Conservation (phyloP, 768 basidiomycete genomes). For the Peribolospora kevripleyi region DNA sequence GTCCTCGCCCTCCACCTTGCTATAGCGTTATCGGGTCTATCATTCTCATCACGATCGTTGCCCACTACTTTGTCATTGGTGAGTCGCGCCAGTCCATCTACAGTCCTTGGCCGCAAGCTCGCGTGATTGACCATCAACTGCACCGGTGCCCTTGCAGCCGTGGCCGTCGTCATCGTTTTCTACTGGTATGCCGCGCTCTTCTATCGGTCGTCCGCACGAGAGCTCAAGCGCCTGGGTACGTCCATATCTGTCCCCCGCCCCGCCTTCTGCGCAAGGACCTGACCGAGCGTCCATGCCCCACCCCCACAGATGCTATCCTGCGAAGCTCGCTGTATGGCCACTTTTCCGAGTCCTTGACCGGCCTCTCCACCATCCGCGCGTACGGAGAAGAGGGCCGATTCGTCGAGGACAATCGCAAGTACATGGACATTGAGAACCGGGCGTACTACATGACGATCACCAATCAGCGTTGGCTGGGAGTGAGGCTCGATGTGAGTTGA, state of each 20-base stretch:
- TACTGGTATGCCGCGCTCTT: constrained; percentile 54
- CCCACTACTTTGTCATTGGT: constrained; percentile 18
- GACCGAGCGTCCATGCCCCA: background rate
- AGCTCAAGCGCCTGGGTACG: constrained; percentile 50
- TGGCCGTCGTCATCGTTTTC: constrained; percentile 31
- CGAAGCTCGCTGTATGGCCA: constrained; percentile 71
- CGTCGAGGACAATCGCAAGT: constrained; percentile 42
- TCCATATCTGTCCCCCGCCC: background rate
- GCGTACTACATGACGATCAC: constrained; percentile 70
- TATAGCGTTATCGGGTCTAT: constrained; percentile 7
- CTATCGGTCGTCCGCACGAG: constrained; percentile 64
- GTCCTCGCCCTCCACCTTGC: too few relatives aligned
- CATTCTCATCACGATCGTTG: constrained; percentile 9
- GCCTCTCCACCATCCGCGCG: constrained; percentile 52
- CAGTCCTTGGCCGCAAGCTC: too few relatives aligned
- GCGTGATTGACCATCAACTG: too few relatives aligned
- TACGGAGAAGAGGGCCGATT: constrained; percentile 57
- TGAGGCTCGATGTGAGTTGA: constrained; percentile 2
- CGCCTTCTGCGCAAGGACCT: too few relatives aligned
- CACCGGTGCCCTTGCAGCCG: constrained; percentile 26
- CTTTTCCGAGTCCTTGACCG: constrained; percentile 73
- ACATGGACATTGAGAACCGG: constrained; percentile 61
- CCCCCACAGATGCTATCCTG: constrained; percentile 42
- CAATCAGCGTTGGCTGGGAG: constrained; percentile 37
- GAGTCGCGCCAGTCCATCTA: too few relatives aligned